Conservation (phyloP, 306 rosid genomes). For the Trifolium pratense region DNA sequence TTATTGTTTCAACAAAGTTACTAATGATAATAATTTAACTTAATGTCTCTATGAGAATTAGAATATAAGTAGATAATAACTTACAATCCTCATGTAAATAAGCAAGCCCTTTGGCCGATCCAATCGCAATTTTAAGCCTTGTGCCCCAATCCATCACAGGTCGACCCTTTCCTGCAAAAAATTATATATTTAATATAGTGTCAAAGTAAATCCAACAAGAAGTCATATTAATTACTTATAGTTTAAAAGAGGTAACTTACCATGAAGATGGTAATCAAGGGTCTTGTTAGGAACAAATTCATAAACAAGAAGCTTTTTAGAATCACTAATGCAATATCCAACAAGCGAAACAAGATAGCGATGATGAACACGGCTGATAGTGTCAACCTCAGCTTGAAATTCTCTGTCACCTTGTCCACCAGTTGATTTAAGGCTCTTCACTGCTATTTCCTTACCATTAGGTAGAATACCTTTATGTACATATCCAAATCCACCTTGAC, state of each 20-base stretch:
- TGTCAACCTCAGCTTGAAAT: constrained; percentile 82
- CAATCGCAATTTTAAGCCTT: constrained; percentile 74
- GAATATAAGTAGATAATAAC: constrained; percentile 20
- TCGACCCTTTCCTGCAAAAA: constrained; percentile 51
- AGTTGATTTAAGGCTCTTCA: constrained; percentile 72
- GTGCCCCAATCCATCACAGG: constrained; percentile 70
- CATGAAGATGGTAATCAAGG: constrained; percentile 80
- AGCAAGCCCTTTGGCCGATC: constrained; percentile 93
- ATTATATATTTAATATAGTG: neutral
- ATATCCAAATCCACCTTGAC: constrained; percentile 86
- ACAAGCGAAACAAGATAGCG: constrained; percentile 92
- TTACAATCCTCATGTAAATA: constrained; percentile 95
- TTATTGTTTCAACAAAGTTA: constrained; percentile 3
- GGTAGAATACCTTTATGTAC: constrained; percentile 87
- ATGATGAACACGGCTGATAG: constrained; percentile 90
- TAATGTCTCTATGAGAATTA: neutral
- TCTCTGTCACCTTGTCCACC: constrained; percentile 77
- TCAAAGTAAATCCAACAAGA: neutral
- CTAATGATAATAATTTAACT: neutral
- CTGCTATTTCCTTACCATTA: constrained; percentile 87
- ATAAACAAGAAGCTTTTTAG: constrained; percentile 61
- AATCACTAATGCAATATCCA: constrained; percentile 67
- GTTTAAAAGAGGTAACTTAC: constrained; percentile 41
- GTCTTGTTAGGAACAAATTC: constrained; percentile 87
- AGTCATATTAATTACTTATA: neutral